A percentile compares a stretch with the other conserved stretches of the same genome.
These are phyloP conservation scores for Chlorella ohadii DNA, from an alignment of 139 green algal genomes.

Conservation along the genomic window DNA sequence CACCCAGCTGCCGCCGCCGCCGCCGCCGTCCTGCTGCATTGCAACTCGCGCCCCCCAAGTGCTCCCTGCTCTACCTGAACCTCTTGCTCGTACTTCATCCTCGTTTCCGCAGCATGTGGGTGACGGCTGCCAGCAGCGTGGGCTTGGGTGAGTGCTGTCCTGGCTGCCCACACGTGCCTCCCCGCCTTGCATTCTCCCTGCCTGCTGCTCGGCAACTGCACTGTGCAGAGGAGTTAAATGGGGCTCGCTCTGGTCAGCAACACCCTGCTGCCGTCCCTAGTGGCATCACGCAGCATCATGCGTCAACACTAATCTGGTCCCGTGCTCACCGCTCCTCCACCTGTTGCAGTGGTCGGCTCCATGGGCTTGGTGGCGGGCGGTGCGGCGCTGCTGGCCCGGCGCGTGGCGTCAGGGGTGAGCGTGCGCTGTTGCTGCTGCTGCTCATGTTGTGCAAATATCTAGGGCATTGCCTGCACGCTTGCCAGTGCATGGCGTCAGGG, in stretches of 20 bases:
- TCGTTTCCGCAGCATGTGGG: conserved; percentile 18
- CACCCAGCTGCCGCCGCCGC: background rate
- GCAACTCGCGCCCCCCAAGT: too few relatives aligned
- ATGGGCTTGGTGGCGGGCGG: conserved; percentile 29
- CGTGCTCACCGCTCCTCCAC: background rate
- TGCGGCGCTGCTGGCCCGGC: conserved; percentile 3
- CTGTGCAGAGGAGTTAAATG: too few relatives aligned
- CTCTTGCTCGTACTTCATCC: too few relatives aligned
- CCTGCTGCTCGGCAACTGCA: too few relatives aligned
- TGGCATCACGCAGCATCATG: background rate
- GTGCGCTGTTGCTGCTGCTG: background rate
- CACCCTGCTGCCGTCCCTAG: too few relatives aligned
- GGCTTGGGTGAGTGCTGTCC: conserved; percentile 29
- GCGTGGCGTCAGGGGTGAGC: conserved; percentile 18
- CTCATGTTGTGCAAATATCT: background rate
- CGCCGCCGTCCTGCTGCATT: background rate
- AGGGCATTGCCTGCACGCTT: too few relatives aligned
- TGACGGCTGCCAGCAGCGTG: conserved; percentile 40
- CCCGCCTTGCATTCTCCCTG: background rate
- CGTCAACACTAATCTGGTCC: too few relatives aligned
- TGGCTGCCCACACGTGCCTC: background rate
- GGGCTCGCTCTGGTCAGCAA: too few relatives aligned
- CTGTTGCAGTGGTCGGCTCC: conserved; percentile 35
- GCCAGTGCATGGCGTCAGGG: too few relatives aligned
- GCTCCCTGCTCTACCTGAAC: too few relatives aligned